phyloP scores from a whole-genome alignment of 2,329 filamentous ascomycete species.

The Graphium sp. region DNA sequence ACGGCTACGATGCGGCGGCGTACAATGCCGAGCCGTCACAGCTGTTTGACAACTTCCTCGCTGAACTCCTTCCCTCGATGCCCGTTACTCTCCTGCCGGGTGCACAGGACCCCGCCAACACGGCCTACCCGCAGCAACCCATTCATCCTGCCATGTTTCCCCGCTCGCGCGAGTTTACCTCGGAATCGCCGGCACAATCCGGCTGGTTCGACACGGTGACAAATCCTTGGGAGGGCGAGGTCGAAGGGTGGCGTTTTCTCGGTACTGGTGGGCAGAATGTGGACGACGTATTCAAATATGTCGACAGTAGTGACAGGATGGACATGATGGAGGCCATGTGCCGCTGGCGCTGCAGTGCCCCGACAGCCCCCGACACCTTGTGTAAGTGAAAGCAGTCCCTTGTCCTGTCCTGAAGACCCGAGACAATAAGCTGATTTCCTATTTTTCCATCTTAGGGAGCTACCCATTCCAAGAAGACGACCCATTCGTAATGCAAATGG shows the following conservation, averaged over 20 bases:
- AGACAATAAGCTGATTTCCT: not conserved
- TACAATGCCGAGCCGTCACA: constrained; percentile 81
- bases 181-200: constrained; percentile 25
- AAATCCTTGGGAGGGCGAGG: constrained; percentile 81
- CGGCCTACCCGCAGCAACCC: constrained; percentile 79
- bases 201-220: constrained; percentile 81
- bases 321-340: constrained; percentile 92
- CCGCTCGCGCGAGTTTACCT: constrained; percentile 49
- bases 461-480: constrained; percentile 94
- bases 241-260: constrained; percentile 79
- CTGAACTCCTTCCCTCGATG: constrained; percentile 65
- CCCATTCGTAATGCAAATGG: constrained; percentile 70
- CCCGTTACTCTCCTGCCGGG: constrained; percentile 84
- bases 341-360: constrained; percentile 78
- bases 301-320: constrained; percentile 59
- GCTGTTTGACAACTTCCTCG: constrained; percentile 69
- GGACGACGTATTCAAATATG: constrained; percentile 84
- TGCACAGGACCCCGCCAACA: constrained; percentile 70
- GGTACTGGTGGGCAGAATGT: constrained; percentile 86
- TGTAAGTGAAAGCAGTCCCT: constrained; percentile 41
- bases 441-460: constrained; percentile 44
- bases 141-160: constrained; percentile 90
- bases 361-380: constrained; percentile 88
- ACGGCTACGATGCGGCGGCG: constrained; percentile 77
- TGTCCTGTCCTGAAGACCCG: not conserved